A percentile compares a stretch with the other conserved stretches of the same genome.
Conservation (phyloP, 2,329 filamentous ascomycete species). For the Fusarium continuum region DNA sequence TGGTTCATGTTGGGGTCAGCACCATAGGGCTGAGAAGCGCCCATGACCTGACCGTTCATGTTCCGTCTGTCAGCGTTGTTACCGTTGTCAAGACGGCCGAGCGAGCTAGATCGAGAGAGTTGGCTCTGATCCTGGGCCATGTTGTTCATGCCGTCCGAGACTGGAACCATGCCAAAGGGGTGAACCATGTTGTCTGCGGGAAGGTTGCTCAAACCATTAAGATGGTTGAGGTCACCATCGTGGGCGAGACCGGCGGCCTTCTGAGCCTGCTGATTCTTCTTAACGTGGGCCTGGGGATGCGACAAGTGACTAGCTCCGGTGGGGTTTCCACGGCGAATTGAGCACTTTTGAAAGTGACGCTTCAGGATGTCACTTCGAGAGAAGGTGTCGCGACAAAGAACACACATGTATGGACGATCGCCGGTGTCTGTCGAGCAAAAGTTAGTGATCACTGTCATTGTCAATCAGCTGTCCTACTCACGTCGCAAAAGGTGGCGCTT, state of each 20-base stretch:
- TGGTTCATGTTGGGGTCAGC: constrained; percentile 70
- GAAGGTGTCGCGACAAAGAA: constrained; percentile 97
- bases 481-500: constrained; percentile 96
- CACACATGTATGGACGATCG: constrained; percentile 97
- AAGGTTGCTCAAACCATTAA: constrained; percentile 69
- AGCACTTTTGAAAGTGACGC: constrained; percentile 99
- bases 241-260: constrained; percentile 62
- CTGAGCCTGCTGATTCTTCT: constrained; percentile 73
- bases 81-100: constrained; percentile 66
- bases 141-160: constrained; percentile 67
- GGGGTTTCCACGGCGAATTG: constrained; percentile 93
- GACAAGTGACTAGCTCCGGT: constrained; percentile 94
- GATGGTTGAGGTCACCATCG: constrained; percentile 66
- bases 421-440: constrained; percentile 77
- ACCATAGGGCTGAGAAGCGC: constrained; percentile 64
- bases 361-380: constrained; percentile 98
- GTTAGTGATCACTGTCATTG: constrained; percentile 41
- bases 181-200: constrained; percentile 66
- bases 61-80: constrained; percentile 65
- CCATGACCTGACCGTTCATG: constrained; percentile 63
- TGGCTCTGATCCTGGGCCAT: constrained; percentile 69
- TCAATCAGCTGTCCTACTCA: constrained; percentile 66
- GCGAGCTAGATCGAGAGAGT: constrained; percentile 68
- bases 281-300: constrained; percentile 88
- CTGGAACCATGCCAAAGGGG: constrained; percentile 65